Base-by-base conservation (phyloP, 257 asterid species). In the Plectranthus barbatus region DNA sequence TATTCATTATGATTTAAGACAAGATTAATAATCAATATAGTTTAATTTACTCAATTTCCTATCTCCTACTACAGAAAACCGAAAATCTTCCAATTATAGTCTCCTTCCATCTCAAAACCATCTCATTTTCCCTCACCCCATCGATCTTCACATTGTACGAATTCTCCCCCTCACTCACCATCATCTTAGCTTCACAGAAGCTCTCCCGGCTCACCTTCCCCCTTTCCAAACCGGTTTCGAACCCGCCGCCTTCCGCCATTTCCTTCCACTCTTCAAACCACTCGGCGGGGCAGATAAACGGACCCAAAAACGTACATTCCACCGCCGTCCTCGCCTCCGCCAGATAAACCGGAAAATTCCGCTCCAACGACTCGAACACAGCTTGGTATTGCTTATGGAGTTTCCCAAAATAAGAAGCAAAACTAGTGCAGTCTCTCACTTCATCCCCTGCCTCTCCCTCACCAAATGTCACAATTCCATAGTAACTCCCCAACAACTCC, bases 81-180 rank as follows among this genome's bases (percentile, higher is more conserved):
- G 90, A 90, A 60, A 86, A 83, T 77, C 79, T 79, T 8, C 84
- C 85, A 10, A 90, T 11, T 29, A 80, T 77, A 6, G 66, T 76
- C 18, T 69, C 87, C 51, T 68, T 83, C 97, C 95, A 86, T 29
- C 67, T 68, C 76, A 90, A 67, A 17, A 80, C 83, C 81, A 86
- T 80, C 77, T 83, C 83, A 54, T 84, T 67, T 36, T 62, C 76
- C 17, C 44, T 48, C 14, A 53, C 46, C 26, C 72, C 75, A 39
- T 68, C 70, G 6, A 78, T 54, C 54, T 42, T 74, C 7, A 86
- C 82, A 42, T 39, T 68, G 45, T 75, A 85, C 23, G 67, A 60
- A 41, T 67, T 57, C 57, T 68, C 81, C 46, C 71, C 54, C 64
- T 79, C 86, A 14, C 60, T 76, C 57, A 83, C 90, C 62, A 86